phyloP scores from a whole-genome alignment of 306 rosid species.

The Cucumis sativus region DNA sequence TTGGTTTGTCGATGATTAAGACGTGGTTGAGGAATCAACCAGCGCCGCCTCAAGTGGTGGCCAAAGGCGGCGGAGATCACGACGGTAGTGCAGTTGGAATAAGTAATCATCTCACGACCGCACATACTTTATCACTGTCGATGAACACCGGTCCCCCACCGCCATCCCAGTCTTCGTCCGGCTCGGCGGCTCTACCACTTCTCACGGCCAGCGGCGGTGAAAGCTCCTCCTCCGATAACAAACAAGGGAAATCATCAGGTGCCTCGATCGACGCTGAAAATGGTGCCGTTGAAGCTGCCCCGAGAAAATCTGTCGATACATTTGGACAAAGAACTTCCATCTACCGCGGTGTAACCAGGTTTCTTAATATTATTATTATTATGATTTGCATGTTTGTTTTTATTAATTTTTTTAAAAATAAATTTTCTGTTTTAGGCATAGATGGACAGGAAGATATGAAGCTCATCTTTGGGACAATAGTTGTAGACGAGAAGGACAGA shows the following conservation, averaged over 20 bases:
- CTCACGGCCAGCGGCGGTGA: conserved; percentile 21
- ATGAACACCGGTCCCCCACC: conserved; percentile 68
- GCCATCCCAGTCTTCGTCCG: conserved; percentile 15
- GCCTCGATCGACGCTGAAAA: conserved; percentile 10
- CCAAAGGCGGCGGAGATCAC: conserved; percentile 8
- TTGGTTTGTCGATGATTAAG: conserved; percentile 80
- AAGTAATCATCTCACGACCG: conserved; percentile 9
- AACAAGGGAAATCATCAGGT: conserved; percentile 13
- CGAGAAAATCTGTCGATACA: conserved; percentile 67
- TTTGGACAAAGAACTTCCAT: conserved; percentile 93
- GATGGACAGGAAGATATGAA: conserved; percentile 97
- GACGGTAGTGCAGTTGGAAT: not conserved
- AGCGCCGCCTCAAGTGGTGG: conserved; percentile 10
- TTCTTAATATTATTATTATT: not conserved
- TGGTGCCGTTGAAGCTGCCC: conserved; percentile 24
- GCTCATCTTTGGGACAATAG: conserved; percentile 95
- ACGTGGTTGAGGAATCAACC: conserved; percentile 86
- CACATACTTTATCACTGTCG: conserved; percentile 55
- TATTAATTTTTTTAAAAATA: not conserved
- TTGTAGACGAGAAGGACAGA: conserved; percentile 96
- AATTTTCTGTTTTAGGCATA: conserved; percentile 33
- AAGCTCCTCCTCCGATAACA: conserved; percentile 43
- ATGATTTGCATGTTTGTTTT: not conserved
- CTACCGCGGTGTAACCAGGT: conserved; percentile 97
- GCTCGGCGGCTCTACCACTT: conserved; percentile 27